These are phyloP conservation scores for Trichosporon faecale DNA, from an alignment of 1,284 basidiomycete species.

Conservation along the genomic window DNA sequence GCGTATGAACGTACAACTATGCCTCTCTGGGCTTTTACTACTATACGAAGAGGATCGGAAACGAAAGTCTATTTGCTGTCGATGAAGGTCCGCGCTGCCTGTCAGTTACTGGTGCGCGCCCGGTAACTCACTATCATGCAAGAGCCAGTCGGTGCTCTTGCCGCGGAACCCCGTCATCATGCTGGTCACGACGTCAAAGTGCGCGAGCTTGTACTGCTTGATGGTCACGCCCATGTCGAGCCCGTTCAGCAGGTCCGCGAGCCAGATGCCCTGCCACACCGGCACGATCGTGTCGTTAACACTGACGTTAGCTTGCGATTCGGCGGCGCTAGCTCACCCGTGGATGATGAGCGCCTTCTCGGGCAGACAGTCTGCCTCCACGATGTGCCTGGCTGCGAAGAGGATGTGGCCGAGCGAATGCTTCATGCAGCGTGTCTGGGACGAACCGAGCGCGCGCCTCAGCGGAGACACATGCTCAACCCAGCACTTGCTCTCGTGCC, in stretches of 20 bases:
- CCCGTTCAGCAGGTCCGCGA: conserved; percentile 50
- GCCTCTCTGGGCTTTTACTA: background rate
- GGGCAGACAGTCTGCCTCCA: conserved; percentile 47
- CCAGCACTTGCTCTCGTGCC: conserved; percentile 43
- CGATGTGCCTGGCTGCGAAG: conserved; percentile 48
- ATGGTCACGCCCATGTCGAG: conserved; percentile 49
- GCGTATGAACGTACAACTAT: background rate
- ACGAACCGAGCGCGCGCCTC: conserved; percentile 46
- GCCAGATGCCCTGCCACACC: conserved; percentile 46
- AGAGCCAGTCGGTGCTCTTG: conserved; percentile 23
- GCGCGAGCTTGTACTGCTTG: conserved; percentile 46
- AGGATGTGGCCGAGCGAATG: conserved; percentile 52
- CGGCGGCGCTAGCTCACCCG: conserved; percentile 28
- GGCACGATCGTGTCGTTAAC: conserved; percentile 47
- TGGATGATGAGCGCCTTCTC: conserved; percentile 50
- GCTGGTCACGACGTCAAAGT: conserved; percentile 44
- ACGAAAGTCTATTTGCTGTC: conserved; percentile 7
- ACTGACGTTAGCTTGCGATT: background rate
- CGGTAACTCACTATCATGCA: conserved; percentile 29
- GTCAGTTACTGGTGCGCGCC: background rate
- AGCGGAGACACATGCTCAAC: conserved; percentile 51
- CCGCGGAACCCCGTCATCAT: conserved; percentile 40
- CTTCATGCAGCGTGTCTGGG: conserved; percentile 48
- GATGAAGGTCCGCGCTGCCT: background rate
- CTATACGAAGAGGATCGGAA: background rate